phyloP scores from a whole-genome alignment of 441 rosid genomes.

The Sinapis alba region DNA sequence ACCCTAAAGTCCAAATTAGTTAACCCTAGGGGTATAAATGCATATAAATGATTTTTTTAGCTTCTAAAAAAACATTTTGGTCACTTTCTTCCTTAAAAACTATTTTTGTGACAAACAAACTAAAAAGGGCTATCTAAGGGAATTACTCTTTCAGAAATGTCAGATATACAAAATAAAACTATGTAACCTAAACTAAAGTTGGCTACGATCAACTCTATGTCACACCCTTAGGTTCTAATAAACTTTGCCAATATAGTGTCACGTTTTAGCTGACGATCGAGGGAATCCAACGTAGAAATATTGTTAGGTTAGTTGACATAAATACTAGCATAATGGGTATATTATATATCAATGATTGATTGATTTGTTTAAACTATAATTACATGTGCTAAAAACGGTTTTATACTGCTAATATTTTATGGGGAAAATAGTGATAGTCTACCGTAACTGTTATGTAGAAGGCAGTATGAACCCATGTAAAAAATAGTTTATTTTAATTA shows the following conservation, averaged over 20 bases:
- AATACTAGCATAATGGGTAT: neutral
- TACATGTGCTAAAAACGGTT: constrained; percentile 18
- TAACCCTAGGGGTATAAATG: too few relatives aligned
- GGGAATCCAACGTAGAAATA: constrained; percentile 17
- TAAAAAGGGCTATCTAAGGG: too few relatives aligned
- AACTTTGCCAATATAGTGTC: neutral
- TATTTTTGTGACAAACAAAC: too few relatives aligned
- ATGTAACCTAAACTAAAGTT: neutral
- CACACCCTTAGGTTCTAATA: neutral
- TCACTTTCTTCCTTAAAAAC: too few relatives aligned
- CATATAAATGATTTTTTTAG: too few relatives aligned
- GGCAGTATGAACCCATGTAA: neutral
- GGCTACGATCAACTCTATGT: neutral
- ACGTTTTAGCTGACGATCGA: neutral
- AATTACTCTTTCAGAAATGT: too few relatives aligned
- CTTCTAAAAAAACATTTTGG: too few relatives aligned
- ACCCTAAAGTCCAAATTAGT: too few relatives aligned
- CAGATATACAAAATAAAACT: neutral
- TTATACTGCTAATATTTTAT: neutral
- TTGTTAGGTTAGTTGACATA: neutral
- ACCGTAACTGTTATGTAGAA: neutral
- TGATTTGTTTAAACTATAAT: constrained; percentile 1
- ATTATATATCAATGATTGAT: neutral
- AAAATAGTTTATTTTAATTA: neutral
- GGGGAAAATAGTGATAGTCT: neutral